Conservation (phyloP, 495 filamentous ascomycete genomes). For the Hypoxylon subgilvum region DNA sequence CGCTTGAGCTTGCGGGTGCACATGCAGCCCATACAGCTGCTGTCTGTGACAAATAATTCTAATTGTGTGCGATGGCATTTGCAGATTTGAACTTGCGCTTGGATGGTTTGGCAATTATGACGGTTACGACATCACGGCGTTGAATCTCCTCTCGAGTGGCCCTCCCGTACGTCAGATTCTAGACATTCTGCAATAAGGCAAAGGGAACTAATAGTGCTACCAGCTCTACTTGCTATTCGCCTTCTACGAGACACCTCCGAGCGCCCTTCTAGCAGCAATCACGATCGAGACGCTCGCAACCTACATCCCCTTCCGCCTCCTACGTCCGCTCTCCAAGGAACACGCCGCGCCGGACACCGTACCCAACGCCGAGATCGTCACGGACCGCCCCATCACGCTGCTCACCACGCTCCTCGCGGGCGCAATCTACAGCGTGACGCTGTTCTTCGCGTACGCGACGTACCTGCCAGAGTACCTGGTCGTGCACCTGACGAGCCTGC, state of each 20-base stretch:
- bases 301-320: conserved; percentile 70
- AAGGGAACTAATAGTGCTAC: conserved; percentile 22
- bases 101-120: conserved; percentile 76
- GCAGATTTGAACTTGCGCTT: conserved; percentile 68
- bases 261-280: conserved; percentile 62
- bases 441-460: conserved; percentile 67
- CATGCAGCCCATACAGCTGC: neutral
- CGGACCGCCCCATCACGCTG: conserved; percentile 65
- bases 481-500: conserved; percentile 70
- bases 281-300: conserved; percentile 69
- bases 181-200: neutral
- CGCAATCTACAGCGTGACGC: conserved; percentile 68
- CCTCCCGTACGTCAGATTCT: conserved; percentile 60
- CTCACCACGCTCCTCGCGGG: conserved; percentile 70
- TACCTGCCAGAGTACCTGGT: conserved; percentile 72
- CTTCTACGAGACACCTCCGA: conserved; percentile 72
- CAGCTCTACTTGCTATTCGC: conserved; percentile 69
- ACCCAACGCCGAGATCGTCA: conserved; percentile 72
- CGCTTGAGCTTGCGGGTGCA: neutral
- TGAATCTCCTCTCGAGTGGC: conserved; percentile 71
- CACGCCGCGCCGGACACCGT: conserved; percentile 65
- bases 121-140: conserved; percentile 70
- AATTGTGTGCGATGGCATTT: conserved; percentile 22
- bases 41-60: conserved; percentile 39
- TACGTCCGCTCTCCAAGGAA: conserved; percentile 66